Percentiles rank a stretch among this genome's conserved stretches.
These are phyloP conservation scores for Inga laurina DNA, from an alignment of 306 rosid species.

Conservation along the genomic window DNA sequence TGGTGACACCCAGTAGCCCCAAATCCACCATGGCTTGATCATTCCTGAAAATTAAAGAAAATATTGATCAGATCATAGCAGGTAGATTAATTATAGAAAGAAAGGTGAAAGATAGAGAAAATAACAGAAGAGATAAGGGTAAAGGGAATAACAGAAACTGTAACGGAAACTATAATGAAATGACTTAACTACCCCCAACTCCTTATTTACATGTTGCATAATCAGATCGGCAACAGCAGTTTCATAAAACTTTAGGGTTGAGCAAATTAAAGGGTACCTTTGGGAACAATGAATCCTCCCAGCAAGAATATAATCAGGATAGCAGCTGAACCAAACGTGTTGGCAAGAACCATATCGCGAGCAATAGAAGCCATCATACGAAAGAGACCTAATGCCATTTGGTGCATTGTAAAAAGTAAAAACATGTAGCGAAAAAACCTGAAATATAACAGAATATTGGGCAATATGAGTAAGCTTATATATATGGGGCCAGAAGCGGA, in stretches of 20 bases:
- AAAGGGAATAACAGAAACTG: too few species aligned
- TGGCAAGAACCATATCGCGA: constrained; percentile 79
- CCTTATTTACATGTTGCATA: too few species aligned
- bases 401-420: constrained; percentile 63
- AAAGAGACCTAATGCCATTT: constrained; percentile 88
- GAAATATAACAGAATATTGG: constrained; percentile 34
- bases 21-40: constrained; percentile 85
- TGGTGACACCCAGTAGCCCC: constrained; percentile 91
- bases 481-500: neutral
- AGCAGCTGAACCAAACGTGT: constrained; percentile 81
- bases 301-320: constrained; percentile 57
- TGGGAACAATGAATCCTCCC: constrained; percentile 88
- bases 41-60: constrained; percentile 44
- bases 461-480: constrained; percentile 3
- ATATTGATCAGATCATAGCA: constrained; percentile 10
- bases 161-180: too few species aligned
- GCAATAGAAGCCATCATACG: constrained; percentile 76
- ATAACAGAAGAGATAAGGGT: too few species aligned
- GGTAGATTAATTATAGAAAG: too few species aligned
- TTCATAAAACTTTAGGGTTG: neutral
- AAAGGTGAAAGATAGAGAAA: too few species aligned
- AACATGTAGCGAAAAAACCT: constrained; percentile 82
- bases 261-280: constrained; percentile 42
- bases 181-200: too few species aligned
- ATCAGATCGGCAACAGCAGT: neutral